phyloP scores from a whole-genome alignment of 352 stramenopile species.

The Globisporangium nunn region DNA sequence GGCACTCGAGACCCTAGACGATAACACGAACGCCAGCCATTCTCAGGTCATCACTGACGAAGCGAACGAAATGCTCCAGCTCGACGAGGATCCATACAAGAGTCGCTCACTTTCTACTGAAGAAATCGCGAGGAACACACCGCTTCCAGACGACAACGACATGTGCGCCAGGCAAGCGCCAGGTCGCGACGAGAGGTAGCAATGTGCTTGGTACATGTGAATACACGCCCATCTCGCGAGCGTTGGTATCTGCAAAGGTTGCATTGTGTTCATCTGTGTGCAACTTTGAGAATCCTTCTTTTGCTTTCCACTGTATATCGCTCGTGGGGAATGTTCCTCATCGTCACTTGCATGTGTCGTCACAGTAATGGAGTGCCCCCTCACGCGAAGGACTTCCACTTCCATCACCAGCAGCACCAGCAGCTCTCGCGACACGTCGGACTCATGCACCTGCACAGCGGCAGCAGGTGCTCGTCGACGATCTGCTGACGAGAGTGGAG shows the following conservation, averaged over 20 bases:
- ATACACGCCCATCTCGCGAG: background rate
- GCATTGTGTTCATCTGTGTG: too few relatives aligned
- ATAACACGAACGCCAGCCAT: background rate
- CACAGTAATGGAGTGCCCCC: too few relatives aligned
- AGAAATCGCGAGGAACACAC: background rate
- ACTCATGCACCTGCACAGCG: background rate
- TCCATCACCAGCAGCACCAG: too few relatives aligned
- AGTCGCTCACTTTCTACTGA: background rate
- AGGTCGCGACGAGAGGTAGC: too few relatives aligned
- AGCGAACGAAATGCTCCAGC: background rate
- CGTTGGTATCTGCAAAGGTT: too few relatives aligned
- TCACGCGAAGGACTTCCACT: too few relatives aligned
- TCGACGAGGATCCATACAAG: background rate
- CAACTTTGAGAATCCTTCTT: too few relatives aligned
- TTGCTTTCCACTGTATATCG: too few relatives aligned
- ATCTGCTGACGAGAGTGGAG: conserved; percentile 1
- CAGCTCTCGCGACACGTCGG: too few relatives aligned
- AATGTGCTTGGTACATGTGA: background rate
- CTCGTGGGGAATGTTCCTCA: too few relatives aligned
- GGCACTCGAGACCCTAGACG: background rate
- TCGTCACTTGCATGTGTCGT: too few relatives aligned
- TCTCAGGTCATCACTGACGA: background rate
- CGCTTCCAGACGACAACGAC: background rate
- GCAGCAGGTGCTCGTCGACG: background rate
- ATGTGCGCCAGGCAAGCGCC: background rate